Conservation (phyloP, 371 early-diverging fungal genomes). For the Lichtheimia ramosa region DNA sequence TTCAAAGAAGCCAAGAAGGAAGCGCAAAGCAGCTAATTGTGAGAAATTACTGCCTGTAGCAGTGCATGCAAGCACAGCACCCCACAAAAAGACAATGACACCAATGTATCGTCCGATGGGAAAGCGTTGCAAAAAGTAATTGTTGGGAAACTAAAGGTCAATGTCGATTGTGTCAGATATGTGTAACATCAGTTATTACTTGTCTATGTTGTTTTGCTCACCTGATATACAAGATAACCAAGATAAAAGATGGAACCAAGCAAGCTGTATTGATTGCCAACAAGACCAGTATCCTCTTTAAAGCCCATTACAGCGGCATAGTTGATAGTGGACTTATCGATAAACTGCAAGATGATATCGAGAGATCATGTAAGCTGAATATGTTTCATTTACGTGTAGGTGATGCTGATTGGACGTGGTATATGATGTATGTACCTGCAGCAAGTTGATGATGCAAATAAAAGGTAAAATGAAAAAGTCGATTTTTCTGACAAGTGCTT, state of each 20-base stretch:
- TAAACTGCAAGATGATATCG: conserved; percentile 23
- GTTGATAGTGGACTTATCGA: conserved; percentile 44
- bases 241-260: conserved; percentile 42
- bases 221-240: conserved; percentile 40
- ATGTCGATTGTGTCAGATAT: too few relatives aligned
- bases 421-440: conserved; percentile 26
- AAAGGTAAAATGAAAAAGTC: conserved; percentile 33
- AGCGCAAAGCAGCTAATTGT: conserved; percentile 38
- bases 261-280: conserved; percentile 29
- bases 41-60: conserved; percentile 28
- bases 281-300: conserved; percentile 25
- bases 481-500: conserved; percentile 36
- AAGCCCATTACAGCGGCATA: conserved; percentile 34
- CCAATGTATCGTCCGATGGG: conserved; percentile 37
- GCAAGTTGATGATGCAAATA: conserved; percentile 36
- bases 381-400: too few relatives aligned
- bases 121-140: conserved; percentile 38
- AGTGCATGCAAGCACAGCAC: conserved; percentile 26
- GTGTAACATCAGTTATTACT: too few relatives aligned
- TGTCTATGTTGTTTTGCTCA: conserved; percentile 5
- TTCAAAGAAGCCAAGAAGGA: conserved; percentile 33
- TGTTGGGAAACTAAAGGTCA: conserved; percentile 37
- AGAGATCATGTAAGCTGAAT: too few relatives aligned
- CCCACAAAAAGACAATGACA: conserved; percentile 34
- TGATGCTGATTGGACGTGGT: too few relatives aligned